Base-by-base conservation (phyloP, 495 filamentous ascomycete genomes). In the Neurospora tetrasperma region DNA sequence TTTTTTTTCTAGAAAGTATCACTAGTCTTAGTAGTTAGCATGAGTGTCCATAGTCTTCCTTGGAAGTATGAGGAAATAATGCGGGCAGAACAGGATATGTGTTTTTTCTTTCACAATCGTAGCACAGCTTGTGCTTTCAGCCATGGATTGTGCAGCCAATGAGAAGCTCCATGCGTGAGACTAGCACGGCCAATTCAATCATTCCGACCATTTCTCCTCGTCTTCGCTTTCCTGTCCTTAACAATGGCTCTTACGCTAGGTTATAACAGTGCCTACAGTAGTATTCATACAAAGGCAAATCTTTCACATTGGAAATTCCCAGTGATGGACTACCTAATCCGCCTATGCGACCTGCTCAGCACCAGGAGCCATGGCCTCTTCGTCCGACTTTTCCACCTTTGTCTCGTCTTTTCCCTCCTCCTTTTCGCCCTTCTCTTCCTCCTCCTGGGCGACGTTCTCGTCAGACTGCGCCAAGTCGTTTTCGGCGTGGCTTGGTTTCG, bases 371-470 rank as follows among this genome's bases (percentile, higher is more conserved):
- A 7, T 48, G 40, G 40, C 40, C 40, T 41, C 9, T 42, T 59
- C 70, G 18, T 59, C 42, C 20, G 27, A 62, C 20, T 18, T 71
- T 43, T 77, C 74, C 42, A 69, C 75, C 2, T 68, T 43, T 20
- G 73, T 12, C 18, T 75, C 70, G 35, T 66, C 54, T 27, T 66
- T 66, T 62, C 31, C 68, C 38, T 83, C 76, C 59, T 77, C 68
- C n/a, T 74, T 72, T 27, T 74, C 62, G 3, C 80, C 79, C 23
- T 78, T 74, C 12, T 75, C 38, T 14, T 71, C 38, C 48, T 39
- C 39, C 11, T 69, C 43, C 14, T 40, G 23, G 44, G 43, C 42
- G 39, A 35, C 14, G 5, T 73, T 42, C 9, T 71, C 66, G 14
- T 41, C 70, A 18, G 42, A 31, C 16, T 20, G 31, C 31, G 38